Evolutionary conservation across 2,329 filamentous ascomycete genomes (phyloP).

Genomic region (Chaetomiaceae sp.): DNA sequence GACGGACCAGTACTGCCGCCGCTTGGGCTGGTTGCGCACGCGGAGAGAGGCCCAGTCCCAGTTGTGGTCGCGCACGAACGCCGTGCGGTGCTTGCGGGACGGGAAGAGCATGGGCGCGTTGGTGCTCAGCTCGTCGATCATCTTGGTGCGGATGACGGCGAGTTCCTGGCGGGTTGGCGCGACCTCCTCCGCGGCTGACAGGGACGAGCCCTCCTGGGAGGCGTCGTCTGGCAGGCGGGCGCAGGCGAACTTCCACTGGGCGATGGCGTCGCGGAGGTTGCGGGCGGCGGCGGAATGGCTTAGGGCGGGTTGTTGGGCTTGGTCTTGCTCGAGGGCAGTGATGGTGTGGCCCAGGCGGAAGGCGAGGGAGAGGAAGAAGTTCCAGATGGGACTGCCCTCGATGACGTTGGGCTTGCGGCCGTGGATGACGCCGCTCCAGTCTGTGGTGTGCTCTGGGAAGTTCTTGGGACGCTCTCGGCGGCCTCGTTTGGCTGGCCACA

Average conservation of each 20-base stretch:
- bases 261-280: conserved; percentile 22
- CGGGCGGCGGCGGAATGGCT: background rate
- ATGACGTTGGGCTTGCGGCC: background rate
- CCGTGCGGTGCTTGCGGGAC: conserved; percentile 26
- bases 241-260: conserved; percentile 20
- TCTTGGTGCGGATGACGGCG: conserved; percentile 33
- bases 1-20: conserved; percentile 40
- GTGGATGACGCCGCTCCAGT: conserved; percentile 18
- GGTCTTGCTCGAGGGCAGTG: conserved; percentile 17
- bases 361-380: conserved; percentile 28
- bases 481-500: conserved; percentile 17
- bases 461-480: conserved; percentile 5
- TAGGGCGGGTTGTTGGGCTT: background rate
- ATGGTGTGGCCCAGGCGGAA: conserved; percentile 29
- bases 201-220: too few relatives aligned
- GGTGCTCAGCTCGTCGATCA: conserved; percentile 42
- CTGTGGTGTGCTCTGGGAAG: conserved; percentile 1
- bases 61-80: conserved; percentile 29
- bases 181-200: background rate
- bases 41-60: conserved; percentile 35
- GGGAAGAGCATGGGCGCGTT: conserved; percentile 43
- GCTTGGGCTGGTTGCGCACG: conserved; percentile 23
- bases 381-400: conserved; percentile 15
- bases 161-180: conserved; percentile 24
- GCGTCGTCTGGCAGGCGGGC: background rate